Conservation (phyloP, 1,139 yeast species). For the Scheffersomyces quercinus region DNA sequence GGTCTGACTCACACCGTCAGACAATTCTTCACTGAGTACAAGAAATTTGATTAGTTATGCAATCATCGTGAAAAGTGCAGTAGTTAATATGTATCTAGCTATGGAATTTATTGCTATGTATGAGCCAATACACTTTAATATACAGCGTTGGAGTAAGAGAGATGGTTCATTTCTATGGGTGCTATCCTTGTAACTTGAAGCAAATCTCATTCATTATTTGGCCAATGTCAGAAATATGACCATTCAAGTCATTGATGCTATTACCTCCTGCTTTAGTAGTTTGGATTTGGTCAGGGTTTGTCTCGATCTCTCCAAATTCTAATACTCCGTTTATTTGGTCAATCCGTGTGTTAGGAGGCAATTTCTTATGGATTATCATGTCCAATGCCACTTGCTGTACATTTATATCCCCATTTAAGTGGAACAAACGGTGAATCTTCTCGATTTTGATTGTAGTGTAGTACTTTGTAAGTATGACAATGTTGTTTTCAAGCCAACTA, state of each 20-base stretch:
- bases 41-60: slow-evolving; percentile 17
- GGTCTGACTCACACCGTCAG: slow-evolving; percentile 26
- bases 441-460: slow-evolving; percentile 26
- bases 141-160: background rate
- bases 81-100: background rate
- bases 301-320: slow-evolving; percentile 22
- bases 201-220: slow-evolving; percentile 18
- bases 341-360: slow-evolving; percentile 30
- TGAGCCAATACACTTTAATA: no score
- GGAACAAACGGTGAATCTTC: slow-evolving; percentile 17
- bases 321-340: slow-evolving; percentile 33
- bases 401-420: slow-evolving; percentile 12
- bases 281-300: background rate
- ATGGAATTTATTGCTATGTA: background rate
- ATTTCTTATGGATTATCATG: slow-evolving; percentile 37
- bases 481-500: slow-evolving; percentile 34
- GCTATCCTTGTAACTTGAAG: background rate
- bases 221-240: slow-evolving; percentile 26
- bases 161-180: background rate
- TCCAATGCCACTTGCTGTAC: slow-evolving; percentile 26
- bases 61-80: background rate
- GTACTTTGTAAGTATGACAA: slow-evolving; percentile 28
- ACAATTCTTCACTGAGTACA: slow-evolving; percentile 26
- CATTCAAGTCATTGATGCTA: slow-evolving; percentile 13
- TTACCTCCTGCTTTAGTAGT: background rate